Base-by-base conservation (phyloP, 176 grass and related monocot species). In the Pontederia paniculata region DNA sequence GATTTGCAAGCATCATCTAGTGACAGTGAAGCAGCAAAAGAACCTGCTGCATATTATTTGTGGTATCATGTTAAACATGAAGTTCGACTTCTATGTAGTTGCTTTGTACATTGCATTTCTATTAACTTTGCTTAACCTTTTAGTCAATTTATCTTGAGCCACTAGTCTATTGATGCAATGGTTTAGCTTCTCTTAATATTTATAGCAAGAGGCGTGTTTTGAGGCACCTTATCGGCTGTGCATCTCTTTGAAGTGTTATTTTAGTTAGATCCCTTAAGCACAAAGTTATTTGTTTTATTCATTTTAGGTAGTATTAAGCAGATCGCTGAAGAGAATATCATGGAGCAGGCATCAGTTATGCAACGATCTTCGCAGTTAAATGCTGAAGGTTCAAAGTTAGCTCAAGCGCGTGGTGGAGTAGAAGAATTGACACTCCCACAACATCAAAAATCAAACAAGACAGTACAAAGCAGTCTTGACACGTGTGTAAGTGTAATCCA, bases 261-360 rank as follows among this genome's bases (percentile, higher is more conserved):
- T 53, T 17, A 0, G 50, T 18, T 18, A 31, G 13, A 49, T 28
- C 21, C 50, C 62, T 49, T 10, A 60, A 18, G 18, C 21, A 46
- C 46, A 44, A 46, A 45, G 21, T 19, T 47, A 44, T 44, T 12
- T 21, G 23, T 31, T 53, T 28, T 61, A 61, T 71, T 61, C 57
- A 61, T 71, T 14, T 71, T 71, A 71, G 69, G 57, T 61, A 48
- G 69, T 71, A n/a, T 50, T 71, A 16, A 62, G 18, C 57, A 71
- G 69, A 61, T 61, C 60, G 56, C 17, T 42, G 23, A 52, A 60
- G 44, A 43, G 21, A 12, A 41, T 48, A 17, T 5, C 28, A 6
- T 37, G 28, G 28, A 6, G 3, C 28, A 37, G 28, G 5, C 28
- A 37, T 37, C 28, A 37, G 28, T 37, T 37, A 37, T 37, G 28